A percentile compares a stretch with the other conserved stretches of the same genome.
Evolutionary conservation across 2,329 filamentous ascomycete genomes (phyloP).

Genomic region (Ceratocystis harringtonii): DNA sequence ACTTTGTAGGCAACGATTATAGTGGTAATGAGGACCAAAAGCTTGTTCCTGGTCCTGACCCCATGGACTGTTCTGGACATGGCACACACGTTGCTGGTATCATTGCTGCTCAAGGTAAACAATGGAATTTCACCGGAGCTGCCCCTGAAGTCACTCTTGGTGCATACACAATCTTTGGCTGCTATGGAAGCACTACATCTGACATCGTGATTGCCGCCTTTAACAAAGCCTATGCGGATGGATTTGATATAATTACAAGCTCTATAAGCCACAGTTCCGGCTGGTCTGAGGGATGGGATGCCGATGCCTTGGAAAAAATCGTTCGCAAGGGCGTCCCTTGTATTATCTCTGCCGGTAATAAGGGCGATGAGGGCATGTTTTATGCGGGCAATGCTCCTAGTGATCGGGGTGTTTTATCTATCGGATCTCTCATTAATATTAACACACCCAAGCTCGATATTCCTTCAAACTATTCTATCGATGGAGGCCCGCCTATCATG

Average conservation of each 20-base stretch:
- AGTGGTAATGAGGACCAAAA: constrained; percentile 21
- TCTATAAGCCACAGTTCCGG: constrained; percentile 38
- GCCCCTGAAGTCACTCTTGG: constrained; percentile 42
- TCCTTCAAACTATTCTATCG: constrained; percentile 29
- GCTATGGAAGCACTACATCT: constrained; percentile 33
- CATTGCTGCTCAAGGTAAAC: constrained; percentile 41
- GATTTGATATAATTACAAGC: constrained; percentile 39
- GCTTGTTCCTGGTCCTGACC: constrained; percentile 34
- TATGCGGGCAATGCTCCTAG: constrained; percentile 35
- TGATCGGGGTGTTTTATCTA: constrained; percentile 32
- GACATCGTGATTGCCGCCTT: constrained; percentile 46
- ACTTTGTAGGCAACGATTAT: constrained; percentile 43
- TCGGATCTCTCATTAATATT: constrained; percentile 37
- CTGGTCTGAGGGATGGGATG: constrained; percentile 38
- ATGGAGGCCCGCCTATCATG: constrained; percentile 22
- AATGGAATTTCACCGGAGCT: constrained; percentile 34
- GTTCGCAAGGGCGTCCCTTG: constrained; percentile 39
- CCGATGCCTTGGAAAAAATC: constrained; percentile 36
- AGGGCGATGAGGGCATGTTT: constrained; percentile 31
- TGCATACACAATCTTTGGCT: constrained; percentile 44
- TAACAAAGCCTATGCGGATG: constrained; percentile 45
- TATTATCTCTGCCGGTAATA: constrained; percentile 39
- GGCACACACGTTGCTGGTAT: constrained; percentile 49
- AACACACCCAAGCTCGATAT: constrained; percentile 30
- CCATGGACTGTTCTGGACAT: constrained; percentile 43